phyloP scores from a whole-genome alignment of 768 basidiomycete species.

The Dendrothele bispora region DNA sequence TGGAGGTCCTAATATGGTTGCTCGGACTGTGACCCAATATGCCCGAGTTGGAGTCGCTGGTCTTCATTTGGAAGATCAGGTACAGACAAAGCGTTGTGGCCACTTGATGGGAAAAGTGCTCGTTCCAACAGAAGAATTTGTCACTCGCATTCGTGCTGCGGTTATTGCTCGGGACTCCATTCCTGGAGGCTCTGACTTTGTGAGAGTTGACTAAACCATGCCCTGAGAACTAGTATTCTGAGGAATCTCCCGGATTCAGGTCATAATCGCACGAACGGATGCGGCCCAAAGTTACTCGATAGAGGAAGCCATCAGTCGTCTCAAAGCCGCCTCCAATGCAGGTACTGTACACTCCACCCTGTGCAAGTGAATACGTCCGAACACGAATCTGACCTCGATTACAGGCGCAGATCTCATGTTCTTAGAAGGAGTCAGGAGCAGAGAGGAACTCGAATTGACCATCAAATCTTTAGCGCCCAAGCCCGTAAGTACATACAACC shows the following conservation, averaged over 20 bases:
- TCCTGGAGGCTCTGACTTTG: conserved; percentile 43
- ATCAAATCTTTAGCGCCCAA: conserved; percentile 40
- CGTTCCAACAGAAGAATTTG: conserved; percentile 47
- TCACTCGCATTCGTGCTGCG: conserved; percentile 53
- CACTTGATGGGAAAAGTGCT: conserved; percentile 56
- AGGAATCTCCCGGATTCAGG: conserved; percentile 13
- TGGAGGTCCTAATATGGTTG: conserved; percentile 55
- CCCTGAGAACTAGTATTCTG: not conserved
- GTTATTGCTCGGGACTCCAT: conserved; percentile 47
- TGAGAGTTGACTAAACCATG: conserved; percentile 8
- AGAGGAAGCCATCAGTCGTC: conserved; percentile 47
- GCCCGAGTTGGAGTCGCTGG: conserved; percentile 50
- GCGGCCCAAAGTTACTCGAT: conserved; percentile 50
- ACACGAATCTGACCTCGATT: not conserved
- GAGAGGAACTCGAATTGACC: conserved; percentile 41
- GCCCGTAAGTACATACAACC: conserved; percentile 25
- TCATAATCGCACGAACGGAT: conserved; percentile 54
- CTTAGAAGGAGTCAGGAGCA: conserved; percentile 49
- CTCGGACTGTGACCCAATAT: conserved; percentile 52
- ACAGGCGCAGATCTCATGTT: conserved; percentile 46
- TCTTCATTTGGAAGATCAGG: conserved; percentile 59
- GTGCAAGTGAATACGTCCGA: not conserved
- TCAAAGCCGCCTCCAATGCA: conserved; percentile 43
- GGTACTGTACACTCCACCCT: conserved; percentile 46
- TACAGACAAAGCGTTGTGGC: conserved; percentile 55